Evolutionary conservation across 257 asterid species (phyloP).

Genomic region (Lavandula angustifolia): DNA sequence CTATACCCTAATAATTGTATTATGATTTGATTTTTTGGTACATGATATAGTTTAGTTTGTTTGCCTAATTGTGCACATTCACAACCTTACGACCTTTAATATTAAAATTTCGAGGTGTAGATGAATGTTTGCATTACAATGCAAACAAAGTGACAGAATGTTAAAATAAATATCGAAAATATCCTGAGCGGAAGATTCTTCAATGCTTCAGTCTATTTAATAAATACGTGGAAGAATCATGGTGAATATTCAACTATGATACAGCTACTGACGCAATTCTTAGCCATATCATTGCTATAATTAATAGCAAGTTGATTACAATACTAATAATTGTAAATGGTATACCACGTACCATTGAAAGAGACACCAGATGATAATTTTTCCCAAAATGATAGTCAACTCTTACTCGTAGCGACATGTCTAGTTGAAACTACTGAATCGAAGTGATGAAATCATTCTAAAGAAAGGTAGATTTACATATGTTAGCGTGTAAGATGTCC

Average conservation of each 20-base stretch:
- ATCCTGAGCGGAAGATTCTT: not conserved
- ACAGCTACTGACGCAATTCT: slow-evolving; percentile 5
- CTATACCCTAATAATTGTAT: too few species aligned
- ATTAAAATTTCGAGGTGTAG: not conserved
- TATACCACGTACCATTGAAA: not conserved
- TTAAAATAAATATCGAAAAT: not conserved
- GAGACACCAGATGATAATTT: not conserved
- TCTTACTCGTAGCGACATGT: slow-evolving; percentile 14
- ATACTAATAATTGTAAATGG: not conserved
- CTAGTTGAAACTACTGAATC: slow-evolving; percentile 10
- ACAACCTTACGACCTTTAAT: too few species aligned
- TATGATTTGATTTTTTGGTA: too few species aligned
- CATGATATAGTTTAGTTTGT: too few species aligned
- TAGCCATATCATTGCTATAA: not conserved
- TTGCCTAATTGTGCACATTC: too few species aligned
- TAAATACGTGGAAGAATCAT: slow-evolving; percentile 13
- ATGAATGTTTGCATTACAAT: too few species aligned
- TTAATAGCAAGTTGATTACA: not conserved
- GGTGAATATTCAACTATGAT: slow-evolving; percentile 28
- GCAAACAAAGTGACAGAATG: not conserved
- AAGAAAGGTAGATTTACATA: too few species aligned
- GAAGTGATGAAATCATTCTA: not conserved
- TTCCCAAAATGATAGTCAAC: slow-evolving; percentile 10
- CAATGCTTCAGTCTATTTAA: not conserved
- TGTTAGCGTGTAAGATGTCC: slow-evolving; percentile 12